These are phyloP conservation scores for Exserohilum turcica DNA, from an alignment of 2,329 filamentous ascomycete genomes.

Conservation along the genomic window DNA sequence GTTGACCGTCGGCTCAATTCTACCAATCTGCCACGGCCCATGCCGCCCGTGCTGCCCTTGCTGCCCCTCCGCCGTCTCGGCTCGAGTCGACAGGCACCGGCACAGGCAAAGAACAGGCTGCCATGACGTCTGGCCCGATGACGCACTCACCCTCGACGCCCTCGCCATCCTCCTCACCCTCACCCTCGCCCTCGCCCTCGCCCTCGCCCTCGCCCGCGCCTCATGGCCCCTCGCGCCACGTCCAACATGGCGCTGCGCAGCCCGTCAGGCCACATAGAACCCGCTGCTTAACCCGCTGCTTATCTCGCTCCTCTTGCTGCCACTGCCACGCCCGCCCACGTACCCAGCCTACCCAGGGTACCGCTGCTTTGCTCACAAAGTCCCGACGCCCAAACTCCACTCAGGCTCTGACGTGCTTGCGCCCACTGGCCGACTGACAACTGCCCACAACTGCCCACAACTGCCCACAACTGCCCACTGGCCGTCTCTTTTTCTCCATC, in stretches of 20 bases:
- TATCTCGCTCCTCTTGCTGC: slow-evolving; percentile 7
- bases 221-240: slow-evolving; percentile 6
- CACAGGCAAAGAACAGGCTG: not conserved
- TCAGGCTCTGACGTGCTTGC: slow-evolving; percentile 24
- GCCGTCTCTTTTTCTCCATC: slow-evolving; percentile 9
- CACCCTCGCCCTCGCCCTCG: not conserved
- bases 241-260: slow-evolving; percentile 4
- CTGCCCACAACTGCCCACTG: not conserved
- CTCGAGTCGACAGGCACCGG: not conserved
- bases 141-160: too few species aligned
- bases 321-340: not conserved
- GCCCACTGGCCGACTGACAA: slow-evolving; percentile 13
- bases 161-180: too few species aligned
- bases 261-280: slow-evolving; percentile 18
- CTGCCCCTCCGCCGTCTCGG: not conserved
- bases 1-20: not conserved
- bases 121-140: slow-evolving; percentile 14
- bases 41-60: too few species aligned
- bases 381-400: slow-evolving; percentile 19
- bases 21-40: too few species aligned
- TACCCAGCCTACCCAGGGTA: slow-evolving; percentile 15
- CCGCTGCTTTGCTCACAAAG: slow-evolving; percentile 18
- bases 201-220: slow-evolving; percentile 11
- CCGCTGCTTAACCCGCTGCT: slow-evolving; percentile 11
- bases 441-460: too few species aligned